Evolutionary conservation across 148 eudicot species (phyloP), one percentile per base, ranked within the genome.

Genomic region (Fagopyrum esculentum): DNA sequence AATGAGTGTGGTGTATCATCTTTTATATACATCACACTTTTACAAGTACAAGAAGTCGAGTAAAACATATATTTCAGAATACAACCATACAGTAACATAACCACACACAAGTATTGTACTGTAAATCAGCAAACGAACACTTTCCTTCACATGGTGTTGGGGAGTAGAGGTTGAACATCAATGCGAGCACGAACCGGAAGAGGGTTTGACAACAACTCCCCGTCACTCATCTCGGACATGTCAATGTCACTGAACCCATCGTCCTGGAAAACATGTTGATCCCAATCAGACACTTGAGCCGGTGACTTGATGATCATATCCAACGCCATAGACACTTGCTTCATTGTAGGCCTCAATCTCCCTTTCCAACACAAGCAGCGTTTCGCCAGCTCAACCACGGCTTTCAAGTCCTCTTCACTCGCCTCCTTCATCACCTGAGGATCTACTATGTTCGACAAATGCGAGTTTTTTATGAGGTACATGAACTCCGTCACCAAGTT

Each of bases 11-110:
- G 26, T 22, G 26, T 22, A 22, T 22, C 26, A 22, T 22, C 26
- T 22, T 22, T 22, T 22, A 97, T 91, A 76, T 91, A 76, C 97
- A 94, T 80, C 83, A 78, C 69, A 78, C 86, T 73, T 86, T 91
- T 86, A 78, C 83, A 71, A 82, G 76, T 56, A 82, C 90, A 69
- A 90, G 93, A 83, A 85, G 64, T 60, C 87, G 86, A 11, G 74
- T 86, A 35, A 64, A 64, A 43, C 71, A 66, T 40, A 3, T 30
- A 60, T 35, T 63, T 30, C 45, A 63, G 11, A 29, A 30, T n/a
- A 35, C 5, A 63, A 63, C 16, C 45, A 29, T 63, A 63, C 69
- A 63, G 7, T 7, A 35, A 13, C n/a, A 16, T 10, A 5, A 40
- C 43, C 17, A 19, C 22, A 59, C 30, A 59, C 10, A 19, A 17